phyloP scores from a whole-genome alignment of 225 moss, liverwort and hornwort genomes.

The Bryoerythrophyllum caledonicum region DNA sequence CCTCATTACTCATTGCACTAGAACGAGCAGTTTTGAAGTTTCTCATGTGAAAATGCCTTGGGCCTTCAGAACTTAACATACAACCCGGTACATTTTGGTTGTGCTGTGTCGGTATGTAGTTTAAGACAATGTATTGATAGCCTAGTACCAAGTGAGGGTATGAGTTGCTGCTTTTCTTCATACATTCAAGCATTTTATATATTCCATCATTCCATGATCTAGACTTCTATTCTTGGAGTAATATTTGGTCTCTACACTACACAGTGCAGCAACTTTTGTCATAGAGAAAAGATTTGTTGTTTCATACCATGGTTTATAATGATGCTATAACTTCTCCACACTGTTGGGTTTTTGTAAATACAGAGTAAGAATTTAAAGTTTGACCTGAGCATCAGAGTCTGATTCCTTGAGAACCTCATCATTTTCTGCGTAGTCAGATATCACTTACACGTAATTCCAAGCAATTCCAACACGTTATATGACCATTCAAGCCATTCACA shows the following conservation, averaged over 20 bases:
- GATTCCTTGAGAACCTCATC: too few relatives aligned
- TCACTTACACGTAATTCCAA: background rate
- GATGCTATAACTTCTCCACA: background rate
- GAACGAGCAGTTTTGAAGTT: too few relatives aligned
- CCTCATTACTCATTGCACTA: too few relatives aligned
- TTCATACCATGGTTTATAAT: background rate
- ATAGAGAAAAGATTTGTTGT: background rate
- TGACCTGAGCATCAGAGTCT: too few relatives aligned
- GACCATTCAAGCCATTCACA: too few relatives aligned
- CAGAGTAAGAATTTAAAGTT: too few relatives aligned
- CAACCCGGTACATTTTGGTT: background rate
- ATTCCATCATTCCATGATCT: constrained; percentile 6
- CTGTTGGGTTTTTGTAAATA: too few relatives aligned
- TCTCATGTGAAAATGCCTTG: too few relatives aligned
- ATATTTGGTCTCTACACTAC: background rate
- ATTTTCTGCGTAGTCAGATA: background rate
- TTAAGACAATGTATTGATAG: constrained; percentile 4
- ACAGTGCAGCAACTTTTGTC: background rate
- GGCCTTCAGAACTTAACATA: too few relatives aligned
- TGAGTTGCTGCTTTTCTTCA: background rate
- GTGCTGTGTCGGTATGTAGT: background rate
- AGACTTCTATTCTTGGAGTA: background rate
- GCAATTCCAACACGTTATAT: background rate
- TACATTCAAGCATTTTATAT: background rate
- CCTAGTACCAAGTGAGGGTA: background rate